Evolutionary conservation across 208 protist species (phyloP).

Genomic region (Leishmania aethiopica): DNA sequence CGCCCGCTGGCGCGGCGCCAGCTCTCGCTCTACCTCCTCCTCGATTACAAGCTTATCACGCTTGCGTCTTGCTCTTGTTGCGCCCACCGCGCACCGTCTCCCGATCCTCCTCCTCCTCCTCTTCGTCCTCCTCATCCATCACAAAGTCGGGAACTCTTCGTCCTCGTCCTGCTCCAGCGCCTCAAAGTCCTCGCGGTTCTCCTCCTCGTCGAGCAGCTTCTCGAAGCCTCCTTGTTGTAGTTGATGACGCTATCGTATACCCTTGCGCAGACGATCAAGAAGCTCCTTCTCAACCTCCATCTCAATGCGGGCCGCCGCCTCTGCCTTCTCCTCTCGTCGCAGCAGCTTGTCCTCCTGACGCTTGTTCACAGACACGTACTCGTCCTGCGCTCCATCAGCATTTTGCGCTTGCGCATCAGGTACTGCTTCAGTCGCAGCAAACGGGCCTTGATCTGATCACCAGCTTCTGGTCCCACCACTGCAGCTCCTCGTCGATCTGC

Average conservation of each 20-base stretch:
- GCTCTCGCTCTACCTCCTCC: slow-evolving; percentile 84
- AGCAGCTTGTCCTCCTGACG: slow-evolving; percentile 96
- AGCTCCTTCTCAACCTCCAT: slow-evolving; percentile 98
- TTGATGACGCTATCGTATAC: slow-evolving; percentile 93
- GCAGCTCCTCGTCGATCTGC: slow-evolving; percentile 96
- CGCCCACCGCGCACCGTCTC: slow-evolving; percentile 31
- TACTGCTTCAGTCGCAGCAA: slow-evolving; percentile 98
- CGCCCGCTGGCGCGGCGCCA: slow-evolving; percentile 36
- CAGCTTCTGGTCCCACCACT: slow-evolving; percentile 96
- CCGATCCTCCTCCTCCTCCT: slow-evolving; percentile 62
- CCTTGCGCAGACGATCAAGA: slow-evolving; percentile 95
- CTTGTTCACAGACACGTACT: slow-evolving; percentile 97
- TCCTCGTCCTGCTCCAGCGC: slow-evolving; percentile 80
- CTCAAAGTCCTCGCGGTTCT: slow-evolving; percentile 83
- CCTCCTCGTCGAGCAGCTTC: slow-evolving; percentile 85
- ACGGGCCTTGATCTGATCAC: slow-evolving; percentile 97
- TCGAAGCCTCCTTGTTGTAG: slow-evolving; percentile 91
- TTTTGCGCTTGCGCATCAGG: slow-evolving; percentile 97
- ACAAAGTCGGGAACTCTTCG: slow-evolving; percentile 87
- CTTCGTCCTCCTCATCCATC: slow-evolving; percentile 89
- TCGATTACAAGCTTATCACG: slow-evolving; percentile 84
- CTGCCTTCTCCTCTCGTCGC: slow-evolving; percentile 96
- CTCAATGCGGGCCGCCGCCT: slow-evolving; percentile 96
- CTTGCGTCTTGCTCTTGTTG: slow-evolving; percentile 27
- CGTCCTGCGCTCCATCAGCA: slow-evolving; percentile 92